Evolutionary conservation across 352 stramenopile species (phyloP).

Genomic region (Pythium biforme): DNA sequence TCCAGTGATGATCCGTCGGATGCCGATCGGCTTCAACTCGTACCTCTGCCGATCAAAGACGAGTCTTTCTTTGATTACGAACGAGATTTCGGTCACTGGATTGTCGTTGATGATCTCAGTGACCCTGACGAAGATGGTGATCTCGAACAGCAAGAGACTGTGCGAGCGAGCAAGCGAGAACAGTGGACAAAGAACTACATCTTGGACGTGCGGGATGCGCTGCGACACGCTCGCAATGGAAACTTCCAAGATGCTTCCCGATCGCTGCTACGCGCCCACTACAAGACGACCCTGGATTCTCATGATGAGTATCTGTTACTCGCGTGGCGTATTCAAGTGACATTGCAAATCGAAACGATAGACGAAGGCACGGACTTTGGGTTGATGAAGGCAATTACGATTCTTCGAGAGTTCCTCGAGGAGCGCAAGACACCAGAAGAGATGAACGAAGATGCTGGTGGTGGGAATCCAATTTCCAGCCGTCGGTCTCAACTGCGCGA

Average conservation of each 20-base stretch:
- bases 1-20: neutral
- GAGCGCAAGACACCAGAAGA: conserved; percentile 34
- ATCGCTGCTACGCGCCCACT: conserved; percentile 45
- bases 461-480: conserved; percentile 2
- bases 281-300: conserved; percentile 49
- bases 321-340: conserved; percentile 44
- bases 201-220: conserved; percentile 25
- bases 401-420: conserved; percentile 40
- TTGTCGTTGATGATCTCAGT: neutral
- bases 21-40: conserved; percentile 16
- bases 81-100: conserved; percentile 30
- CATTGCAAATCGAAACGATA: conserved; percentile 7
- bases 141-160: neutral
- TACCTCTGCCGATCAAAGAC: conserved; percentile 38
- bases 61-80: conserved; percentile 41
- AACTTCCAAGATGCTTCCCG: conserved; percentile 29
- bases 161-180: conserved; percentile 9
- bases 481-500: neutral
- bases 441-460: conserved; percentile 4
- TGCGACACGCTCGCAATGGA: conserved; percentile 8
- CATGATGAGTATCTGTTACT: conserved; percentile 51
- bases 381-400: conserved; percentile 20
- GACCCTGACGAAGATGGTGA: conserved; percentile 20
- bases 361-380: conserved; percentile 8
- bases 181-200: conserved; percentile 23